Evolutionary conservation across 306 rosid genomes (phyloP).

Genomic region (Urtica urens): DNA sequence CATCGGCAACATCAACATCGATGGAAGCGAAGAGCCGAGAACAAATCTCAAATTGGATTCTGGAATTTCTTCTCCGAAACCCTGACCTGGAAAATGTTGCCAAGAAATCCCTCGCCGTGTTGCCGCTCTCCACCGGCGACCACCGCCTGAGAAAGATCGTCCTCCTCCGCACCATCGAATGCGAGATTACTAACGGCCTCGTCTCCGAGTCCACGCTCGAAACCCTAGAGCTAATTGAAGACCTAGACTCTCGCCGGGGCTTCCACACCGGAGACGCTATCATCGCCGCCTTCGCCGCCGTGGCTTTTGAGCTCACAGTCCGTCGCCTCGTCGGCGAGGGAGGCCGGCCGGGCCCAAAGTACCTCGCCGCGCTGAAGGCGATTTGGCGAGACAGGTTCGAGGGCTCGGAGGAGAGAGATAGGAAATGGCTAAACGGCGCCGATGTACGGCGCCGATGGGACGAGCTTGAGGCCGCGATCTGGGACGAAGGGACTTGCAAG

Average conservation of each 20-base stretch:
- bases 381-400: constrained; percentile 54
- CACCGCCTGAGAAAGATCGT: constrained; percentile 42
- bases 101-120: constrained; percentile 18
- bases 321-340: constrained; percentile 26
- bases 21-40: background rate
- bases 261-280: constrained; percentile 19
- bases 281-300: constrained; percentile 51
- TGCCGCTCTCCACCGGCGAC: constrained; percentile 36
- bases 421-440: constrained; percentile 20
- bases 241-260: constrained; percentile 21
- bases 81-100: constrained; percentile 26
- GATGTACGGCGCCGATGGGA: constrained; percentile 39
- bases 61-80: constrained; percentile 48
- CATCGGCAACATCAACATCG: background rate
- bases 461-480: constrained; percentile 45
- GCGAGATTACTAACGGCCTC: constrained; percentile 24
- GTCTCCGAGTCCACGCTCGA: constrained; percentile 35
- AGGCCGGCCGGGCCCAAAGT: constrained; percentile 27
- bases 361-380: constrained; percentile 31
- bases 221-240: constrained; percentile 39
- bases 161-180: constrained; percentile 48
- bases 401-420: constrained; percentile 13
- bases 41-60: constrained; percentile 36
- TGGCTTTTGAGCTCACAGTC: constrained; percentile 64
- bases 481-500: constrained; percentile 29